Conservation (phyloP, 2,329 filamentous ascomycete species). For the Celoporthe dispersa region DNA sequence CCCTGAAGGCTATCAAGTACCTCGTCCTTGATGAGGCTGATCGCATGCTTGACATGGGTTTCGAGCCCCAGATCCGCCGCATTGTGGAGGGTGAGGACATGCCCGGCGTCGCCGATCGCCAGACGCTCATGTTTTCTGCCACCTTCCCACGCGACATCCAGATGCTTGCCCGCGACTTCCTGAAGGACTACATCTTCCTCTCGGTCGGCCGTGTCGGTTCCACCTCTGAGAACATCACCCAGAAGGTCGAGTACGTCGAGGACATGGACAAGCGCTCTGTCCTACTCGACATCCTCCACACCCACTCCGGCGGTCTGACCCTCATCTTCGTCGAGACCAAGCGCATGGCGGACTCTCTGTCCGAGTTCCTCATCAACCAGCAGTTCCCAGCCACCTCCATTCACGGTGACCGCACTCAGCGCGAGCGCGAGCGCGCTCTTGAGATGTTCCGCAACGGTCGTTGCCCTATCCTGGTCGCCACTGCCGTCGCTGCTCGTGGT, state of each 20-base stretch:
- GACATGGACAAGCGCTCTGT: conserved; percentile 97
- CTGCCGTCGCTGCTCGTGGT: conserved; percentile 89
- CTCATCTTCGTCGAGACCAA: conserved; percentile 99
- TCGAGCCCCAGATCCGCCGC: conserved; percentile 98
- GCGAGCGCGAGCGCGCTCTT: conserved; percentile 95
- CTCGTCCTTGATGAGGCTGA: conserved; percentile 98
- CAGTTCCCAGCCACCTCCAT: conserved; percentile 98
- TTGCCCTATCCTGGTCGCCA: conserved; percentile 95
- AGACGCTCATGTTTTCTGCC: conserved; percentile 99
- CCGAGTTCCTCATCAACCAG: conserved; percentile 98
- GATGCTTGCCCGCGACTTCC: conserved; percentile 97
- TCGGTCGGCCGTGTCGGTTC: conserved; percentile 98
- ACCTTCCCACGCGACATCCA: conserved; percentile 99
- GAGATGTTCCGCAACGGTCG: conserved; percentile 97
- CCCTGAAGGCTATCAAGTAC: conserved; percentile 98
- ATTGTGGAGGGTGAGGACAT: conserved; percentile 99
- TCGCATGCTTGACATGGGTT: conserved; percentile 99
- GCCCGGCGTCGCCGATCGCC: conserved; percentile 80
- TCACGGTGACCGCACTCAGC: conserved; percentile 97
- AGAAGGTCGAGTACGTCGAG: conserved; percentile 96
- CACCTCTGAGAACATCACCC: conserved; percentile 99
- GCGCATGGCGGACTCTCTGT: conserved; percentile 97
- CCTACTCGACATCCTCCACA: conserved; percentile 95
- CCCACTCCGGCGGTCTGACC: conserved; percentile 84
- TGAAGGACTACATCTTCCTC: conserved; percentile 99